These are phyloP conservation scores for Rhizophora mangle DNA, from an alignment of 345 rosid species.

Conservation along the genomic window DNA sequence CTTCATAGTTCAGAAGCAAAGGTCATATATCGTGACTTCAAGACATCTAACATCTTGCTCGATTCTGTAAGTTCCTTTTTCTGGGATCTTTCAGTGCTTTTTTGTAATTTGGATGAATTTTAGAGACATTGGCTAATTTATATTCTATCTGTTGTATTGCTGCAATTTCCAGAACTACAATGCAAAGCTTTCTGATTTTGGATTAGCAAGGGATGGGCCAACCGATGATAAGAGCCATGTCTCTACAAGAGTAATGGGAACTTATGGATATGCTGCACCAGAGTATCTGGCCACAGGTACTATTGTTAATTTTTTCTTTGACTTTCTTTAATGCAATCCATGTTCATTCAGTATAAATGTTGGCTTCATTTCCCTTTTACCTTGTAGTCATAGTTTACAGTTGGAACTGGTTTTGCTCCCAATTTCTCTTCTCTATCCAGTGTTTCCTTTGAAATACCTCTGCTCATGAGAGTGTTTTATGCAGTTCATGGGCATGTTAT, in stretches of 20 bases:
- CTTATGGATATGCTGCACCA: slow-evolving; percentile 95
- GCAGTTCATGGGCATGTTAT: background rate
- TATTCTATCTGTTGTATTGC: background rate
- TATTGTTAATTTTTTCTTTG: background rate
- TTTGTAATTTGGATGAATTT: background rate
- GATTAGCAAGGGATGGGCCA: slow-evolving; percentile 95
- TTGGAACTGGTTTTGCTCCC: background rate
- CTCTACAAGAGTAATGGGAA: slow-evolving; percentile 93
- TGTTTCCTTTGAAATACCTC: background rate
- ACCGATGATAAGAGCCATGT: slow-evolving; percentile 84
- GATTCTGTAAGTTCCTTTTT: slow-evolving; percentile 52
- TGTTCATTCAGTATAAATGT: no score
- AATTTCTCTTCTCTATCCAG: background rate
- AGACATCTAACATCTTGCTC: slow-evolving; percentile 88
- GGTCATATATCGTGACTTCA: slow-evolving; percentile 95
- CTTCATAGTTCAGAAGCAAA: slow-evolving; percentile 77
- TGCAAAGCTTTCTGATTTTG: slow-evolving; percentile 94
- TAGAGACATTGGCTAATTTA: background rate
- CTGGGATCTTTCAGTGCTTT: background rate
- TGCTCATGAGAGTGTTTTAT: no score
- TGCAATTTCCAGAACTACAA: slow-evolving; percentile 55
- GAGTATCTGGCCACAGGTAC: slow-evolving; percentile 85
- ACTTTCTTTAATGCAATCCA: background rate
- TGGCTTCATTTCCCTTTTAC: background rate
- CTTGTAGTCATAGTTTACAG: no score